Conservation (phyloP, 495 filamentous ascomycete species). For the Echria macrotheca region DNA sequence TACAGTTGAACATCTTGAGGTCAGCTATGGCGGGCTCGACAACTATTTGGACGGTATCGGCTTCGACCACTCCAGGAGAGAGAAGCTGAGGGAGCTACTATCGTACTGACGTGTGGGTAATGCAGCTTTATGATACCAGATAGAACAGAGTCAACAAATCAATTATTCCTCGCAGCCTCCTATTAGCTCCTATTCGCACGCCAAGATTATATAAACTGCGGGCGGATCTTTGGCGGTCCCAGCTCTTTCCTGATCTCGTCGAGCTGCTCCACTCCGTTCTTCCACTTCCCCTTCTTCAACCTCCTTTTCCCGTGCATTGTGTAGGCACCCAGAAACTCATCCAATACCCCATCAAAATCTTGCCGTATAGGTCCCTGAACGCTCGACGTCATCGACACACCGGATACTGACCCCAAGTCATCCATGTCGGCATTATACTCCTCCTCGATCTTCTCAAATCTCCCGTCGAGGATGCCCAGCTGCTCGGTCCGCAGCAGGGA, state of each 20-base stretch:
- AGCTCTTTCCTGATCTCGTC: conserved; percentile 83
- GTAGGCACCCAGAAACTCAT: conserved; percentile 83
- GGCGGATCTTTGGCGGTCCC: conserved; percentile 57
- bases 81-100: conserved; percentile 15
- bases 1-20: conserved; percentile 46
- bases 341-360: conserved; percentile 85
- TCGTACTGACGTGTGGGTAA: conserved; percentile 2
- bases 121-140: too few relatives aligned
- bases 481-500: conserved; percentile 84
- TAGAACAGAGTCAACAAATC: neutral
- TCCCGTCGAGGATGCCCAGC: conserved; percentile 75
- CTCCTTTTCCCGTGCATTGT: conserved; percentile 72
- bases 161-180: neutral
- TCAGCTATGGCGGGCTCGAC: conserved; percentile 54
- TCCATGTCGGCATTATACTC: conserved; percentile 74
- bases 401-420: conserved; percentile 44
- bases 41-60: conserved; percentile 58
- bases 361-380: conserved; percentile 53
- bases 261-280: conserved; percentile 77
- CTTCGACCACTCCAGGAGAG: conserved; percentile 37
- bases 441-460: conserved; percentile 87
- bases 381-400: conserved; percentile 43
- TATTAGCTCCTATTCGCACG: too few relatives aligned
- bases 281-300: conserved; percentile 75
- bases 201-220: conserved; percentile 2